A percentile compares a stretch with the other conserved stretches of the same genome.
Conservation (phyloP, 371 early-diverging fungal genomes). For the Mucor piriformis region DNA sequence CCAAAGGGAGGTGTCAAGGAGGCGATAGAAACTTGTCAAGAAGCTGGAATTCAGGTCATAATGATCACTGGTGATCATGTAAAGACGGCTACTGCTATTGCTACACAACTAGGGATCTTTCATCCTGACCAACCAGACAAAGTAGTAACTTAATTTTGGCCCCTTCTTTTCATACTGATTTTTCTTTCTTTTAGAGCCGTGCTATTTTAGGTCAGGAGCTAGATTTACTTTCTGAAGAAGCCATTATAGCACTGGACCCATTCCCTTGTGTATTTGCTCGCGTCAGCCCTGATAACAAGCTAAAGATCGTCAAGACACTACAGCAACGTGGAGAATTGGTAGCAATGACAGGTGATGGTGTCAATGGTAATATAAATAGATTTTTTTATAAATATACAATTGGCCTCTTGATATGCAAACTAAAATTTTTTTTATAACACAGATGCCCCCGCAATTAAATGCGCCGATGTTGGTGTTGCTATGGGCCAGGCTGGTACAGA, state of each 20-base stretch:
- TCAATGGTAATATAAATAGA: constrained; percentile 50
- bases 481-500: constrained; percentile 91
- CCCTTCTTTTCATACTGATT: not conserved
- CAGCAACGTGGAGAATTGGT: constrained; percentile 76
- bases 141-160: too few species aligned
- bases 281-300: constrained; percentile 94
- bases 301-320: constrained; percentile 92
- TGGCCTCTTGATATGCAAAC: too few species aligned
- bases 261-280: constrained; percentile 95
- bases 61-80: constrained; percentile 96
- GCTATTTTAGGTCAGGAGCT: constrained; percentile 88
- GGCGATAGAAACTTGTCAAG: constrained; percentile 83
- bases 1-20: constrained; percentile 77
- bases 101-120: constrained; percentile 87
- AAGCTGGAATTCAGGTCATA: constrained; percentile 89
- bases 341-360: constrained; percentile 90
- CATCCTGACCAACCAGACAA: too few species aligned
- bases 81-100: constrained; percentile 88
- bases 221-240: constrained; percentile 83
- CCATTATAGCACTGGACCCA: constrained; percentile 74
- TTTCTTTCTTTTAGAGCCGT: constrained; percentile 51
- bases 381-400: too few species aligned
- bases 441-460: constrained; percentile 92
- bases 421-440: constrained; percentile 47
- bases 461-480: constrained; percentile 90